A percentile compares a stretch with the other conserved stretches of the same genome.
Evolutionary conservation across 148 eudicot species (phyloP).

Genomic region (Rhododendron ferrugineum): DNA sequence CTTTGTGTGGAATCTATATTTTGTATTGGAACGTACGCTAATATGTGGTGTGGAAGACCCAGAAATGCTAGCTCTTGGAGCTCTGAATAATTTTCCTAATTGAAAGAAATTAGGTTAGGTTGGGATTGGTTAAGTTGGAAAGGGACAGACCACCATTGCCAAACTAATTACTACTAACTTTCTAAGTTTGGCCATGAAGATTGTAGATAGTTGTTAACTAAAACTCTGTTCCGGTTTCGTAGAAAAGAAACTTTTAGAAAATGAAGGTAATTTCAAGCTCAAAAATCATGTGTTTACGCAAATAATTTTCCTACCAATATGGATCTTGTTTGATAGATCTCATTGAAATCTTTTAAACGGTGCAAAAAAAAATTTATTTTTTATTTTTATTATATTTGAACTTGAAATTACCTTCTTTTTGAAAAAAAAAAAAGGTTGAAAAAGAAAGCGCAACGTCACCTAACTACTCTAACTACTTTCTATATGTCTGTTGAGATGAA

Average conservation of each 20-base stretch:
- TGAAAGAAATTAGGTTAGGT: not conserved
- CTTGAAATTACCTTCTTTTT: too few species aligned
- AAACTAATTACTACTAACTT: not conserved
- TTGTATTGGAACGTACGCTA: not conserved
- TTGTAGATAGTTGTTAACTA: not conserved
- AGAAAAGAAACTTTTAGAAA: too few species aligned
- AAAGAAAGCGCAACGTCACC: too few species aligned
- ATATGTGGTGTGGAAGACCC: not conserved
- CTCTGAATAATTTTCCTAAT: not conserved
- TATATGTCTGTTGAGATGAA: not conserved
- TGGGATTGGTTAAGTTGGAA: not conserved
- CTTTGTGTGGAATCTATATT: not conserved
- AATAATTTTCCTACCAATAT: too few species aligned
- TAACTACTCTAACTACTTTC: not conserved
- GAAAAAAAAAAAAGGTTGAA: too few species aligned
- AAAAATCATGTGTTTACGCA: too few species aligned
- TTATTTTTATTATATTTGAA: too few species aligned
- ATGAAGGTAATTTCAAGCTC: too few species aligned
- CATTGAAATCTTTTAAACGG: too few species aligned
- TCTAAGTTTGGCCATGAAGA: not conserved
- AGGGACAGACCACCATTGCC: not conserved
- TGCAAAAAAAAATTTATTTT: too few species aligned
- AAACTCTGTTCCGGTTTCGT: too few species aligned
- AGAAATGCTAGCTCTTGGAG: not conserved
- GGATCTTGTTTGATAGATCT: too few species aligned